Conservation (phyloP, 164 flowering plant species). For the Litsea cubeba region DNA sequence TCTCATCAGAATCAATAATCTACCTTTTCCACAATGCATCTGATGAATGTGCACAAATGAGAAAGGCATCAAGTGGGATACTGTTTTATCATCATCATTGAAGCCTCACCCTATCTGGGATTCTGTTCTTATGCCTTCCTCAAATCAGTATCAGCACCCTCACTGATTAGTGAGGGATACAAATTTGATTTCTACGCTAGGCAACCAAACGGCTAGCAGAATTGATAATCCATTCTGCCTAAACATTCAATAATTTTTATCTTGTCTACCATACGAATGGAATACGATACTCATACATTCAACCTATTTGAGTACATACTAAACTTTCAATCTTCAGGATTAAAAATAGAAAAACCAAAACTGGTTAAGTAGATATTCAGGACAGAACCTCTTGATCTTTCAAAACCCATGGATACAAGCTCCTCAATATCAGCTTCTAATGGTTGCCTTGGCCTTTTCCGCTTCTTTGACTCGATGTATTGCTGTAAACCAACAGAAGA, state of each 20-base stretch:
- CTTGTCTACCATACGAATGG: neutral
- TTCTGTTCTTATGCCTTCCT: neutral
- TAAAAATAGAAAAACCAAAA: neutral
- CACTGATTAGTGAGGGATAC: neutral
- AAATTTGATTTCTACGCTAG: neutral
- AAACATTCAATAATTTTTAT: neutral
- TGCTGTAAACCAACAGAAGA: conserved; percentile 33
- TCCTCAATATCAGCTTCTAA: conserved; percentile 37
- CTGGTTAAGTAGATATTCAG: neutral
- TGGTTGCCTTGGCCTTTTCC: conserved; percentile 40
- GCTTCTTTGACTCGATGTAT: conserved; percentile 58
- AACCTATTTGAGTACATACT: neutral
- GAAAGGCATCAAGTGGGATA: neutral
- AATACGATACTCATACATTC: too few species aligned
- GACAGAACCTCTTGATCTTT: conserved; percentile 58
- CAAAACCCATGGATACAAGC: conserved; percentile 78
- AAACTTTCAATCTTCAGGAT: neutral
- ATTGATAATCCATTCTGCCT: neutral
- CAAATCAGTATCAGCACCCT: neutral
- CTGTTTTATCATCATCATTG: neutral
- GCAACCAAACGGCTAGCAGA: neutral
- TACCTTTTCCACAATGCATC: neutral
- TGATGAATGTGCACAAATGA: neutral
- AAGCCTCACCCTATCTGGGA: too few species aligned
- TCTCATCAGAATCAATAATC: neutral